A percentile compares a stretch with the other conserved stretches of the same genome.
These are phyloP conservation scores for Rhizopus stolonifer DNA, from an alignment of 371 early-diverging fungal genomes.

Conservation along the genomic window DNA sequence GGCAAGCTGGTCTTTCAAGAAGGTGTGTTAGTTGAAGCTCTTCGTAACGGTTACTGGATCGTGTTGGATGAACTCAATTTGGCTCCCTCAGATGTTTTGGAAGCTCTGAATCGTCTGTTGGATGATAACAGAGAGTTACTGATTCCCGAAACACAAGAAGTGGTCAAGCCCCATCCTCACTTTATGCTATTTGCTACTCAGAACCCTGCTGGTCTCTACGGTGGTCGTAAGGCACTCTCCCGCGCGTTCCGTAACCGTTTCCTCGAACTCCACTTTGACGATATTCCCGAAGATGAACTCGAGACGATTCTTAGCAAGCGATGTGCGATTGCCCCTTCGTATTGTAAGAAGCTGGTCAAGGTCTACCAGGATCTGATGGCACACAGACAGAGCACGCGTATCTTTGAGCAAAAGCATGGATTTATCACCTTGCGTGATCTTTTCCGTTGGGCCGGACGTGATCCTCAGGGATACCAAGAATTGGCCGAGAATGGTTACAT, in stretches of 20 bases:
- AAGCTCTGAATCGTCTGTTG: constrained; percentile 97
- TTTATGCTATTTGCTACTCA: constrained; percentile 99
- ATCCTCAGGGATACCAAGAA: constrained; percentile 73
- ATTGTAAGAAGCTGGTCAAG: constrained; percentile 84
- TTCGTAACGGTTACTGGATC: constrained; percentile 98
- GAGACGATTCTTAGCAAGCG: constrained; percentile 84
- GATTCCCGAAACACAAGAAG: constrained; percentile 96
- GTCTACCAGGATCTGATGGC: constrained; percentile 88
- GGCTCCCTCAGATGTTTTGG: constrained; percentile 99
- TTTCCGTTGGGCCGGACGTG: constrained; percentile 97
- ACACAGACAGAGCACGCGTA: constrained; percentile 75
- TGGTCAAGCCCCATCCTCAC: constrained; percentile 93
- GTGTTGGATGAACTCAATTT: constrained; percentile 99
- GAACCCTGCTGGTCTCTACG: constrained; percentile 98
- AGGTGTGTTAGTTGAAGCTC: constrained; percentile 95
- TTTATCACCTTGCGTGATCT: constrained; percentile 98
- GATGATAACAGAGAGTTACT: constrained; percentile 99
- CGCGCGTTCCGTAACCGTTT: constrained; percentile 99
- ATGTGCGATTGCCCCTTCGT: constrained; percentile 88
- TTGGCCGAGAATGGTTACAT: constrained; percentile 94
- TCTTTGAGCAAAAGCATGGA: constrained; percentile 93
- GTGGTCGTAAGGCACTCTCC: constrained; percentile 98
- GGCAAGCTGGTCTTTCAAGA: constrained; percentile 94
- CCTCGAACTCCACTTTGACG: constrained; percentile 94
- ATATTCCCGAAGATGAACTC: constrained; percentile 90